These are phyloP conservation scores for Candida ipomoeae DNA, from an alignment of 805 yeast species.

Conservation along the genomic window DNA sequence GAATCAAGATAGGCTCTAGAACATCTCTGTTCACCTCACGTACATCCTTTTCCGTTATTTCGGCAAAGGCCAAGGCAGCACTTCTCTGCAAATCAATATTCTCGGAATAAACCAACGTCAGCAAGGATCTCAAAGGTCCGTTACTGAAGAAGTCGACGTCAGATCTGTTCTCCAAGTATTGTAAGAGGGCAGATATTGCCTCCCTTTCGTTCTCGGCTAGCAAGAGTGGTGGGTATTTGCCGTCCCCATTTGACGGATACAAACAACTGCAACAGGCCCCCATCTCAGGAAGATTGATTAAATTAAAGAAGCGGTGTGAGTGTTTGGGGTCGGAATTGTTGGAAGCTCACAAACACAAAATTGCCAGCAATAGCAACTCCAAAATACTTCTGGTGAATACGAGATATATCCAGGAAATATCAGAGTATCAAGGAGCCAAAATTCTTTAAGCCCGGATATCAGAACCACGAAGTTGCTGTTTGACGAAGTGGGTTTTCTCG, in stretches of 20 bases:
- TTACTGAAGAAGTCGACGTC: constrained; percentile 87
- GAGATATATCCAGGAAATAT: background rate
- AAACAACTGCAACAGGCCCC: constrained; percentile 44
- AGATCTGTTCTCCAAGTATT: constrained; percentile 79
- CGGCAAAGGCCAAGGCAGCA: constrained; percentile 98
- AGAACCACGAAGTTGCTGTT: constrained; percentile 2
- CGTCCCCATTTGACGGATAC: constrained; percentile 45
- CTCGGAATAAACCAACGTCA: constrained; percentile 91
- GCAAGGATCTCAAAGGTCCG: constrained; percentile 83
- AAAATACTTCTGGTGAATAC: background rate
- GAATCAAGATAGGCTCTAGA: constrained; percentile 84
- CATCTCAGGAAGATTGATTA: constrained; percentile 21
- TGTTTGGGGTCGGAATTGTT: background rate
- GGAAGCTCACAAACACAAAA: constrained; percentile 2
- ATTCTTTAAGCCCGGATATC: background rate
- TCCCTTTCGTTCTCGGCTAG: constrained; percentile 92
- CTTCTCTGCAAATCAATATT: constrained; percentile 92
- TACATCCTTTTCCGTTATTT: constrained; percentile 94
- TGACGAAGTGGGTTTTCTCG: constrained; percentile 1
- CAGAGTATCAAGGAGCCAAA: background rate
- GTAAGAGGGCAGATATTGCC: constrained; percentile 86
- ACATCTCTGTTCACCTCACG: constrained; percentile 88
- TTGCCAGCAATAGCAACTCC: background rate
- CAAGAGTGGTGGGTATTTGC: constrained; percentile 69
- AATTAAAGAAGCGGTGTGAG: background rate